phyloP scores from a whole-genome alignment of 208 protist species.

The Leishmania turanica region DNA sequence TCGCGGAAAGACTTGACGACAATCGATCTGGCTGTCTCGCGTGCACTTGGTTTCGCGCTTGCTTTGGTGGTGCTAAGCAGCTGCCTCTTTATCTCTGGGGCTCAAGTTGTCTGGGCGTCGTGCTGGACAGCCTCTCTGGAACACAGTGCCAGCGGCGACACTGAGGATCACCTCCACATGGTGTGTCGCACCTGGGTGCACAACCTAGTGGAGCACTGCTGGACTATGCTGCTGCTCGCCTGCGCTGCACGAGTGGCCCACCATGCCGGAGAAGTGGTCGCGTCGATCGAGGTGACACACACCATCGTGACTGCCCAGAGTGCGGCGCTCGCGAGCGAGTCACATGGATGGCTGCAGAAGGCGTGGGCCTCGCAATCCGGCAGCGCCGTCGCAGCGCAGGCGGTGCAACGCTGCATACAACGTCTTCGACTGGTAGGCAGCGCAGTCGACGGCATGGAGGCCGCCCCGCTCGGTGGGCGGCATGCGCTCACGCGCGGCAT shows the following conservation, averaged over 20 bases:
- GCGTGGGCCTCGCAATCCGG: slow-evolving; percentile 21
- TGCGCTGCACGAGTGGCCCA: background rate
- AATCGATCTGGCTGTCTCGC: background rate
- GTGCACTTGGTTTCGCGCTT: background rate
- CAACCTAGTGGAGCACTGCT: background rate
- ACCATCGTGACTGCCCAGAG: background rate
- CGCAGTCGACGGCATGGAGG: background rate
- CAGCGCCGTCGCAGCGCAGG: slow-evolving; percentile 12
- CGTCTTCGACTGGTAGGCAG: background rate
- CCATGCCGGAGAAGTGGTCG: background rate
- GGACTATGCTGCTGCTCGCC: background rate
- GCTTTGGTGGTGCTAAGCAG: background rate
- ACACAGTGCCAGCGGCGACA: background rate
- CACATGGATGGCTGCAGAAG: slow-evolving; percentile 12
- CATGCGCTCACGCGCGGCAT: background rate
- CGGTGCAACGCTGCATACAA: slow-evolving; percentile 9
- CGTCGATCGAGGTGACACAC: background rate
- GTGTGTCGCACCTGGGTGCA: background rate
- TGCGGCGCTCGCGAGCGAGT: background rate
- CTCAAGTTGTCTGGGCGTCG: background rate
- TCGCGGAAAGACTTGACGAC: background rate
- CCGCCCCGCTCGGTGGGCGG: background rate
- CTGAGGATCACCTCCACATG: background rate
- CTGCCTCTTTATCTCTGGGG: background rate
- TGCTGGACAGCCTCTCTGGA: background rate